Evolutionary conservation across 73 alveolate species (phyloP), one percentile per base, ranked within the genome.

Genomic region (Stentor coeruleus): DNA sequence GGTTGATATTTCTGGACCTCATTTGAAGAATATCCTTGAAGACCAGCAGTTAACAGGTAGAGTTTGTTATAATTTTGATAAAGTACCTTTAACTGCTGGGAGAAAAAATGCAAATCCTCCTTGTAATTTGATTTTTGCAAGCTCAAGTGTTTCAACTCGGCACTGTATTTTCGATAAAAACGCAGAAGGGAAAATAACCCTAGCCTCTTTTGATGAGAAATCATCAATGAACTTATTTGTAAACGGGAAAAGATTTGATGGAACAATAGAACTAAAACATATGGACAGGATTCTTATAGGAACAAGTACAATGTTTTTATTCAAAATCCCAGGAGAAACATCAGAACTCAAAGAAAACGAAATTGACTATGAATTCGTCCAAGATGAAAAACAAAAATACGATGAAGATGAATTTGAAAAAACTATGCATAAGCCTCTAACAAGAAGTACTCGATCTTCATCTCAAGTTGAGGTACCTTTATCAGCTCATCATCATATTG

Each of bases 21-120:
- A 86, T 86, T 60, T 91, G 72, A 81, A 89, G 59, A 91, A 94
- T 81, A 87, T 96, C 58, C 93, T 92, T 86, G 99, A 96, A 86
- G 99, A 94, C 76, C 97, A 94, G 38, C 94, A 77, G 72, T 66
- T 77, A 35, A 35, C 74, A 33, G 33, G 30, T 1, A 38, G 14
- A 15, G 42, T 38, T 33, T 49, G 28, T 26, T 49, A 15, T 77
- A 33, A 14, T 59, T 77, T 77, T 35, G 77, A 36, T 35, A 38
- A 14, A 11, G 75, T 39, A 33, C 85, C 38, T 28, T 0, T 28
- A 0, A 38, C 30, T 2, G 74, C 30, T 14, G 77, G 77, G 3
- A 75, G 74, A 30, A 75, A 30, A 35, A n/a, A n/a, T 57, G 73
- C 3, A 57, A 57, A 75, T 2, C 33, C 35, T 20, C 15, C 15